Base-by-base conservation (phyloP, 2,329 filamentous ascomycete species). In the Xylaria sp. region DNA sequence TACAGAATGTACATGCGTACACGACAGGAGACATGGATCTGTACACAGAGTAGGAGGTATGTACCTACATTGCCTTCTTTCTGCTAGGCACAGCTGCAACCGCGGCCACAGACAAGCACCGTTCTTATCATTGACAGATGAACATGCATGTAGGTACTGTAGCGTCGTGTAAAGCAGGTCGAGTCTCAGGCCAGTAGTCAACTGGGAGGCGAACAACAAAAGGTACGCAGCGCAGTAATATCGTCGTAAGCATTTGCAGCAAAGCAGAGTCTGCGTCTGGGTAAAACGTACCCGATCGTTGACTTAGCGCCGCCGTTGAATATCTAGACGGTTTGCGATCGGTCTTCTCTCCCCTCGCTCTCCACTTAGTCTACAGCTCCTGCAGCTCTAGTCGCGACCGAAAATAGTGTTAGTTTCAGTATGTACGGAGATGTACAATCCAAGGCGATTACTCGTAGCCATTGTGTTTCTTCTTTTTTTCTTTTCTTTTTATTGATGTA, bases 311-410 rank as follows among this genome's bases (percentile, higher is more conserved):
- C 58, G 54, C 62, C 60, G 61, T 65, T 65, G 57, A 51, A 63
- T 65, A 61, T 65, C 54, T 60, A 30, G 61, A 63, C 61, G 63
- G 61, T 54, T 54, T 65, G 58, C 52, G 59, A 63, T 65, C 64
- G 63, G 68, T 69, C 63, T 66, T 63, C 68, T 66, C 69, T 30
- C 23, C 23, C 23, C 23, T 30, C 23, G 23, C 23, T 30, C 72
- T 70, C 69, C 67, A 69, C 63, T 67, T 72, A 71, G 66, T 62
- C 53, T 65, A 2, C 42, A 49, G 48, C 72, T 68, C 68, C 9
- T 70, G 64, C 65, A 74, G 73, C 72, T 74, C 76, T 75, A 75
- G 74, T 70, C 70, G 70, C 73, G 71, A 71, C 70, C 65, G 67
- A 60, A 69, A 55, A 35, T 65, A 64, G 66, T 65, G 42, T 46